Base-by-base conservation (phyloP, 306 rosid genomes). In the Acmispon strigosus region DNA sequence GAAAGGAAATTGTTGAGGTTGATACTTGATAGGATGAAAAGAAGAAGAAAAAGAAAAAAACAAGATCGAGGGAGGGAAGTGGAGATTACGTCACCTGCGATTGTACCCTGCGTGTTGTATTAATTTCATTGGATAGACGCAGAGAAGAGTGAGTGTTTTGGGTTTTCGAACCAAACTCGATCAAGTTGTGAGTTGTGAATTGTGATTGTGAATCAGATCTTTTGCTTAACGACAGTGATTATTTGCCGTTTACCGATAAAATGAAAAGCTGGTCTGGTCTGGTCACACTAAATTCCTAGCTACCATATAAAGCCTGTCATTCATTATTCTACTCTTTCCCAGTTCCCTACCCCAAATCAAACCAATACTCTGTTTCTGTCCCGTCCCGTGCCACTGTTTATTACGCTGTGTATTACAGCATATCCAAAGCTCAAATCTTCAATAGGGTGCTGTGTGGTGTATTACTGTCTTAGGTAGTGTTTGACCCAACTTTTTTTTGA, bases 191-290 rank as follows among this genome's bases (percentile, higher is more conserved):
- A n/a, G n/a, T n/a, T n/a, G n/a, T n/a, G n/a, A n/a, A n/a, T n/a
- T n/a, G n/a, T n/a, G n/a, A n/a, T n/a, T n/a, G n/a, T n/a, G n/a
- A n/a, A 53, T 48, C 77, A 78, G 41, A 83, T 83, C 84, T 83
- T 83, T 83, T 83, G 80, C 84, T 68, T 72, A 76, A 76, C 73
- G 39, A 63, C 79, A 79, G 76, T 72, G 66, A 72, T 72, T 61
- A 79, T 76, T 83, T 81, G 15, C 87, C 84, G 56, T 72, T 83
- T 83, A 72, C 84, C 87, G 48, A 83, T 83, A 72, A 62, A 66
- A 12, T 32, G 0, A 79, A 79, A 83, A 83, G 87, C 84, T 58
- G 76, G 1, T 32, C 2, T 22, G 1, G 2, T 22, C 2, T 22
- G 24, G 0, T 32, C 81, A 54, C 86, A 71, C 87, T 79, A 69